Base-by-base conservation (phyloP, 352 stramenopile species). In the Pythium apleroticum region DNA sequence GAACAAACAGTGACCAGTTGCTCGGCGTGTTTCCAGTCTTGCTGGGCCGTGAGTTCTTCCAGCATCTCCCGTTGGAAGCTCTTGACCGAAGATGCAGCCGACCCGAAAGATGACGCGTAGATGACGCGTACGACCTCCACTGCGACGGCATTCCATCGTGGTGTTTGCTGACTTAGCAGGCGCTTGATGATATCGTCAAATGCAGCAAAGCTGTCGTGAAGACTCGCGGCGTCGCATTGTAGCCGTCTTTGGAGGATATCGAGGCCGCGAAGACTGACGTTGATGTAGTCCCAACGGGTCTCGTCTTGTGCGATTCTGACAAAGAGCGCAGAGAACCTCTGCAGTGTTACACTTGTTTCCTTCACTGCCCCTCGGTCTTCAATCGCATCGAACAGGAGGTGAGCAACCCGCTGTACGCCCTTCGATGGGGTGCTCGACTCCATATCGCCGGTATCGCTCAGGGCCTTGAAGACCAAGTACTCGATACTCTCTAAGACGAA, bases 321-420 rank as follows among this genome's bases (percentile, higher is more conserved):
- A 8, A 85, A 70, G 5, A 86, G 46, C 9, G 3, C n/a, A 12
- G 71, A 25, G 65, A 69, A 77, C 30, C 55, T 25, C 6, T 14
- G 52, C 11, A 63, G 63, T 28, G 70, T 50, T 30, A 59, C 31
- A 9, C 20, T 24, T 5, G 12, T 35, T 4, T 24, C 39, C 9
- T 8, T 35, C 12, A n/a, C 17, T 1, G 5, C 14, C 1, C 7
- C n/a, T 15, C 53, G 35, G 4, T 46, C 60, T 58, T 84, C 72
- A 46, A 84, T 74, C 4, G 77, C 75, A 35, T 91, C 80, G 20
- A 91, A 53, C n/a, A 90, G 15, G 49, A 91, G 57, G 25, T 91
- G 84, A 0, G 78, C 78, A 20, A 89, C 77, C 6, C 80, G 74
- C 52, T 85, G 77, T 11, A 72, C 52, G 15, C 73, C 57, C 54